Conservation (phyloP, 2,329 filamentous ascomycete genomes). For the Aspergillus fumigatiaffinis region DNA sequence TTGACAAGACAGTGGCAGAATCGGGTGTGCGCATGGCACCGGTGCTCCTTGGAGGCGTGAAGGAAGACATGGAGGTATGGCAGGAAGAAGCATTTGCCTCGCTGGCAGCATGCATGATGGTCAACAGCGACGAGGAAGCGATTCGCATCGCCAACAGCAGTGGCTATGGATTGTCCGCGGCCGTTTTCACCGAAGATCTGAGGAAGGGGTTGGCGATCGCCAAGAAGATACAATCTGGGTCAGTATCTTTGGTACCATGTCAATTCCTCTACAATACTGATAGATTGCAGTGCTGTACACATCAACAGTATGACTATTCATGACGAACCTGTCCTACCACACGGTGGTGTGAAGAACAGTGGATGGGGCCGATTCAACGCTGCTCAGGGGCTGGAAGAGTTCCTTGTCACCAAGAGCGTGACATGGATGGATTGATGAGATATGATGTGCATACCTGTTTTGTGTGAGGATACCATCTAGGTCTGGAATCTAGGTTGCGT, state of each 20-base stretch:
- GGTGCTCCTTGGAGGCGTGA: slow-evolving; percentile 63
- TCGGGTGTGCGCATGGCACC: slow-evolving; percentile 52
- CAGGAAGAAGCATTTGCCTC: slow-evolving; percentile 72
- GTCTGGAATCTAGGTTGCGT: slow-evolving; percentile 1
- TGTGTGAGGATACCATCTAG: not conserved
- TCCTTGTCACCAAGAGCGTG: slow-evolving; percentile 59
- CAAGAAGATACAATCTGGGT: slow-evolving; percentile 60
- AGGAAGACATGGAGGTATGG: slow-evolving; percentile 67
- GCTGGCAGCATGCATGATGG: slow-evolving; percentile 61
- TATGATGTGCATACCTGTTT: not conserved
- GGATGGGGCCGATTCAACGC: slow-evolving; percentile 59
- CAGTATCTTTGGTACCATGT: slow-evolving; percentile 24
- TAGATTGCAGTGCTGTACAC: slow-evolving; percentile 46
- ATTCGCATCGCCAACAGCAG: slow-evolving; percentile 71
- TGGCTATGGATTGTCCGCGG: slow-evolving; percentile 67
- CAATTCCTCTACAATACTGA: not conserved
- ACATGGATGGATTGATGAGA: slow-evolving; percentile 49
- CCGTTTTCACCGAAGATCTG: slow-evolving; percentile 70
- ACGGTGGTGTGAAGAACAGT: slow-evolving; percentile 60
- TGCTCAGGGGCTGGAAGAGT: slow-evolving; percentile 54
- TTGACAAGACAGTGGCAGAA: slow-evolving; percentile 5
- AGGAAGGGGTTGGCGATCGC: slow-evolving; percentile 55
- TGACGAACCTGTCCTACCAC: slow-evolving; percentile 58
- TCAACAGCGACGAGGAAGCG: slow-evolving; percentile 61
- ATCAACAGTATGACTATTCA: slow-evolving; percentile 64